phyloP scores from a whole-genome alignment of 306 rosid genomes.

The Ochetophila trinervis region DNA sequence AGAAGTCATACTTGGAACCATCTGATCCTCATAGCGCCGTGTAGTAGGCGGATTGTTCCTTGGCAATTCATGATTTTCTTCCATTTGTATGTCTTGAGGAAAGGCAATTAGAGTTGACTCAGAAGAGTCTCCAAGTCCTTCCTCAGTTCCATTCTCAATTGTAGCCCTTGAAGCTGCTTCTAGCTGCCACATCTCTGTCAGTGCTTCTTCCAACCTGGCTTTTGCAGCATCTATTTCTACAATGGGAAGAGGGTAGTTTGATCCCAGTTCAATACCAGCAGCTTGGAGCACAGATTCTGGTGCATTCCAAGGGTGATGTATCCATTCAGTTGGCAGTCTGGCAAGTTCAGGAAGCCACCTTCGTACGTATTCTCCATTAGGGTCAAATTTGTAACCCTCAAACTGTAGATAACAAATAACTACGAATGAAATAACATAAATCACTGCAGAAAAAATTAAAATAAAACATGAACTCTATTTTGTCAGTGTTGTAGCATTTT shows the following conservation, averaged over 20 bases:
- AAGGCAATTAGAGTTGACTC: constrained; percentile 58
- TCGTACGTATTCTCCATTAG: constrained; percentile 83
- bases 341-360: constrained; percentile 95
- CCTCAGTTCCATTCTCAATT: constrained; percentile 79
- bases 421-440: background rate
- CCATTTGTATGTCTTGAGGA: constrained; percentile 75
- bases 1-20: constrained; percentile 83
- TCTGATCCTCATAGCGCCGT: constrained; percentile 74
- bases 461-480: constrained; percentile 7
- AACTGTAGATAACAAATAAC: constrained; percentile 45
- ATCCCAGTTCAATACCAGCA: constrained; percentile 86
- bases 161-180: constrained; percentile 81
- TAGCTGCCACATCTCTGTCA: constrained; percentile 70
- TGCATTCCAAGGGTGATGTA: constrained; percentile 95
- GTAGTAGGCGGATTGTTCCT: constrained; percentile 44
- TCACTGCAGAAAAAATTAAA: background rate
- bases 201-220: constrained; percentile 65
- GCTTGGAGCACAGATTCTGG: constrained; percentile 82
- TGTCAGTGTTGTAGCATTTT: constrained; percentile 6
- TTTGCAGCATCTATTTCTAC: constrained; percentile 72
- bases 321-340: constrained; percentile 89
- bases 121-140: constrained; percentile 88
- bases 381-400: constrained; percentile 83
- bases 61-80: constrained; percentile 52
- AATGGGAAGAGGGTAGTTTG: constrained; percentile 87